Evolutionary conservation across 2,329 filamentous ascomycete genomes (phyloP).

Genomic region (Ceratocystis colombiana): DNA sequence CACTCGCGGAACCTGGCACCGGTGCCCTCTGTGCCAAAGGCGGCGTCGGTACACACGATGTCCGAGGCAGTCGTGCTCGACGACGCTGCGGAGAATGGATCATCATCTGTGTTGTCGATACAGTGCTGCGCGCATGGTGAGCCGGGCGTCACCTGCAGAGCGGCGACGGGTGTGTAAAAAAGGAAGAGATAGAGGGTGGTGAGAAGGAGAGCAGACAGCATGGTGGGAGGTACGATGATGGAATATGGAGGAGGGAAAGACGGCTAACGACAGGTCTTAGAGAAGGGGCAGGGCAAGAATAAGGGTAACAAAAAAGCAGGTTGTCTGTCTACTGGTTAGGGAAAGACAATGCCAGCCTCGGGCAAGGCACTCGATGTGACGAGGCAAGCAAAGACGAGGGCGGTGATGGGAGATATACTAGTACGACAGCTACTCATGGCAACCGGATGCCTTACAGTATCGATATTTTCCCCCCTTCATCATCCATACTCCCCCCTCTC

Average conservation of each 20-base stretch:
- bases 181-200: neutral
- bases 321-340: too few relatives aligned
- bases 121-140: conserved; percentile 43
- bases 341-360: too few relatives aligned
- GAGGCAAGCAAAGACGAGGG: too few relatives aligned
- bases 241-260: neutral
- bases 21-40: conserved; percentile 33
- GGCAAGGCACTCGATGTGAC: too few relatives aligned
- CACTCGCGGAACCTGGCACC: conserved; percentile 43
- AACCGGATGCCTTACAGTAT: too few relatives aligned
- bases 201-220: neutral
- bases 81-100: conserved; percentile 32
- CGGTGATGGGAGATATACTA: too few relatives aligned
- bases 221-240: neutral
- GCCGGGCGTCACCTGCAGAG: conserved; percentile 41
- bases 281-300: neutral
- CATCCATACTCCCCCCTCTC: too few relatives aligned
- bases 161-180: conserved; percentile 23
- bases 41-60: conserved; percentile 38
- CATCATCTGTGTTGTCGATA: conserved; percentile 33
- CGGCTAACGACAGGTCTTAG: too few relatives aligned
- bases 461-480: too few relatives aligned
- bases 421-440: too few relatives aligned
- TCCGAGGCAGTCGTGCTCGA: conserved; percentile 40
- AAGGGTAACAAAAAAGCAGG: too few relatives aligned